A percentile compares a stretch with the other conserved stretches of the same genome.
Evolutionary conservation across 1,284 basidiomycete species (phyloP).

Genomic region (Puccinia brachypodii): DNA sequence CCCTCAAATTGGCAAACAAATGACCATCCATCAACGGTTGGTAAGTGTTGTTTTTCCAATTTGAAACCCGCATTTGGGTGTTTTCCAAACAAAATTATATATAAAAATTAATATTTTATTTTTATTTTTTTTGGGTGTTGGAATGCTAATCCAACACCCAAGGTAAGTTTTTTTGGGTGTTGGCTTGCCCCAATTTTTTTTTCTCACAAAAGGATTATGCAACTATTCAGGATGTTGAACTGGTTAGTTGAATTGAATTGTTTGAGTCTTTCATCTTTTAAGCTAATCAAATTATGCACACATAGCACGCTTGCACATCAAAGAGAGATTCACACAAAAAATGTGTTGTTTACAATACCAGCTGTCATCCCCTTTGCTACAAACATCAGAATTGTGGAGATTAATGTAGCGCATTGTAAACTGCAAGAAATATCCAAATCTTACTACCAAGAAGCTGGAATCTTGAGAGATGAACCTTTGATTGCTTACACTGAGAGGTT

Average conservation of each 20-base stretch:
- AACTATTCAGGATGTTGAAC: conserved; percentile 89
- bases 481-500: conserved; percentile 70
- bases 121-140: too few relatives aligned
- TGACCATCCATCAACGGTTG: too few relatives aligned
- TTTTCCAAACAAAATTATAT: too few relatives aligned
- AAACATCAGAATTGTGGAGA: conserved; percentile 80
- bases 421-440: conserved; percentile 93
- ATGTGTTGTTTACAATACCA: conserved; percentile 87
- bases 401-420: conserved; percentile 84
- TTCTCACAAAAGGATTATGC: conserved; percentile 86
- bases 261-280: conserved; percentile 46
- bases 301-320: conserved; percentile 75
- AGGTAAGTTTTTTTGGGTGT: too few relatives aligned
- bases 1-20: too few relatives aligned
- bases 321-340: conserved; percentile 90
- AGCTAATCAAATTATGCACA: conserved; percentile 23
- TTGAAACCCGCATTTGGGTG: too few relatives aligned
- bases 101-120: too few relatives aligned
- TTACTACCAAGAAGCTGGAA: conserved; percentile 74
- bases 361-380: conserved; percentile 82
- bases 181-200: too few relatives aligned
- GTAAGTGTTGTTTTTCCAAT: too few relatives aligned
- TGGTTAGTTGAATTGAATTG: conserved; percentile 64
- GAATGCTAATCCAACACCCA: too few relatives aligned
- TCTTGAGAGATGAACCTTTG: conserved; percentile 84